Evolutionary conservation across 2,329 filamentous ascomycete genomes (phyloP).

Genomic region (Colletotrichum sp.): DNA sequence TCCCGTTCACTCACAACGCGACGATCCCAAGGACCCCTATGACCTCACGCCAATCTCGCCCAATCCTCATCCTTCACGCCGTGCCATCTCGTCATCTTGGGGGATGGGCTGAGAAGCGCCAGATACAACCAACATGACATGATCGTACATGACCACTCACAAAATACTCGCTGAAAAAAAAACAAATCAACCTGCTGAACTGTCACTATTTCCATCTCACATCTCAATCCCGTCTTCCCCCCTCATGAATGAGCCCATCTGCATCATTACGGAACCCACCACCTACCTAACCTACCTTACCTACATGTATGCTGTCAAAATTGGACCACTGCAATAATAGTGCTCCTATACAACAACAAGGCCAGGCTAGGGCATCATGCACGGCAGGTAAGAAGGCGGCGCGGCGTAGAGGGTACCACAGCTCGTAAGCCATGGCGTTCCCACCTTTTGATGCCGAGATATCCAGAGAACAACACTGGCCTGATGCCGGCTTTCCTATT

Average conservation of each 20-base stretch:
- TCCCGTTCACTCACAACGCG: background rate
- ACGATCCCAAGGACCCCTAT: constrained; percentile 15
- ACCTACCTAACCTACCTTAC: background rate
- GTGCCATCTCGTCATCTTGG: background rate
- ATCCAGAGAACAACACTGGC: background rate
- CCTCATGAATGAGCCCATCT: background rate
- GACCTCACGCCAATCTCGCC: constrained; percentile 8
- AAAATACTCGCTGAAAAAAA: background rate
- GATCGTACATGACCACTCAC: background rate
- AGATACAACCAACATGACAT: background rate
- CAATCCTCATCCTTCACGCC: no score
- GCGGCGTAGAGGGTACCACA: background rate
- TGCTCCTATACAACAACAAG: background rate
- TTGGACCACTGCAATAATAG: background rate
- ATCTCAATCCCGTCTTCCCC: background rate
- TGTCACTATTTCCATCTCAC: background rate
- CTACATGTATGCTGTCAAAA: background rate
- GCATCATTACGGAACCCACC: constrained; percentile 11
- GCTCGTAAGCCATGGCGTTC: background rate
- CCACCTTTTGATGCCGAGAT: background rate
- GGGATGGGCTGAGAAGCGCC: background rate
- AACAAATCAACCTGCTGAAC: background rate
- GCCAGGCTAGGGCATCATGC: background rate
- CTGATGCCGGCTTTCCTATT: background rate
- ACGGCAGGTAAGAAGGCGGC: background rate